Evolutionary conservation across 768 basidiomycete species (phyloP).

Genomic region (Gloeophyllum trabeum): DNA sequence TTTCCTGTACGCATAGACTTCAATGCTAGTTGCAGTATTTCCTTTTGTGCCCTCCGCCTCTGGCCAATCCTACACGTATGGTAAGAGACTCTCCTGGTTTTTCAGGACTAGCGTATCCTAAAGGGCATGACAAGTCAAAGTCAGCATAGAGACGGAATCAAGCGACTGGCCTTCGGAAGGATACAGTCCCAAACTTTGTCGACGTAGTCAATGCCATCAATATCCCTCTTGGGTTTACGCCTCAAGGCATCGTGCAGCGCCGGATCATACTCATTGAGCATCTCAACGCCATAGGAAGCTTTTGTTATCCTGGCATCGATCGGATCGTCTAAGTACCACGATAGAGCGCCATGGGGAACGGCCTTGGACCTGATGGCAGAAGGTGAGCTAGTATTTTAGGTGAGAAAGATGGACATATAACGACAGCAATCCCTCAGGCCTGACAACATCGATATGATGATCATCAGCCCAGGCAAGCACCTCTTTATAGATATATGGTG

Average conservation of each 20-base stretch:
- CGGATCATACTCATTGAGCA: constrained; percentile 4
- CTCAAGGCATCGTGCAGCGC: constrained; percentile 8
- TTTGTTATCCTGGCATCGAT: constrained; percentile 14
- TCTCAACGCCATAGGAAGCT: constrained; percentile 14
- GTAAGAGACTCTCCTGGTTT: background rate
- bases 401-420: background rate
- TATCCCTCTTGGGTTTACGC: constrained; percentile 4
- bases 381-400: background rate
- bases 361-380: constrained; percentile 12
- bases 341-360: constrained; percentile 18
- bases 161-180: constrained; percentile 12
- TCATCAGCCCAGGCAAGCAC: constrained; percentile 13
- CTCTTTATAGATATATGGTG: constrained; percentile 15
- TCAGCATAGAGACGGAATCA: background rate
- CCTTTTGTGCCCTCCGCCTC: background rate
- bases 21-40: background rate
- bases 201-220: constrained; percentile 6
- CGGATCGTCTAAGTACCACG: constrained; percentile 17
- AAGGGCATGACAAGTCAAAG: background rate
- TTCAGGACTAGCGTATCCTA: background rate
- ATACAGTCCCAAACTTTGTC: constrained; percentile 11
- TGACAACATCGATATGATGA: constrained; percentile 13
- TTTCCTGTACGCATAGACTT: constrained; percentile 10
- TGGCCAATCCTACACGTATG: background rate
- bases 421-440: constrained; percentile 9